Base-by-base conservation (phyloP, 2,329 filamentous ascomycete genomes). In the Mycosphaerelloides madeirae region DNA sequence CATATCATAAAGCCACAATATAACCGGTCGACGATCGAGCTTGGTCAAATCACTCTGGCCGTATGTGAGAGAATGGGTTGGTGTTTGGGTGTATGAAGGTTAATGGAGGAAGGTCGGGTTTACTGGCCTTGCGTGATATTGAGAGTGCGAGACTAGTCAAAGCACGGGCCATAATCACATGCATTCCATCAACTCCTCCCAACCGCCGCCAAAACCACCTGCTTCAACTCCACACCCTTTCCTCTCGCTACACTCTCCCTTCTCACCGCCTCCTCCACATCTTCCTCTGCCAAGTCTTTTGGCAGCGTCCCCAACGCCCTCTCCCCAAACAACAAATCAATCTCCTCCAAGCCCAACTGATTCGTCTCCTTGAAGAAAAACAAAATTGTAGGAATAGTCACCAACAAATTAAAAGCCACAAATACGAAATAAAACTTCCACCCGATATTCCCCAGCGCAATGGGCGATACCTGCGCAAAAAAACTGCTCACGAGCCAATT, bases 401-500 rank as follows among this genome's bases (percentile, higher is more conserved):
- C 56, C 16, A 58, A 49, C 28, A 71, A 49, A 58, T 75, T 77
- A 53, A 71, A 79, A 7, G 66, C 69, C 32, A 76, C 74, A 43
- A 61, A 63, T 5, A 64, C 47, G 12, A 63, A 60, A 34, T 57
- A 58, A 15, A 48, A 59, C 42, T 56, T 53, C 53, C 54, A 60
- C 2, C 50, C 46, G 36, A 60, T 57, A 14, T 55, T 44, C 11
- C 41, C 40, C 12, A 62, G 44, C 1, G 60, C 53, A 8, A 61
- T 54, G 2, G 60, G 61, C 80, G 71, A 75, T 3, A 80, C 72
- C 55, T 83, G 79, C 6, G 72, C 73, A 68, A 77, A 81, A 20
- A 82, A 67, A 0, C 78, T 79, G 22, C 74, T 73, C 13, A 81
- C 75, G 3, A 78, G 66, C 77, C 77, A 80, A 53, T 80, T 80